Base-by-base conservation (phyloP, 2,329 filamentous ascomycete genomes). In the Trichoderma cornu-damae region DNA sequence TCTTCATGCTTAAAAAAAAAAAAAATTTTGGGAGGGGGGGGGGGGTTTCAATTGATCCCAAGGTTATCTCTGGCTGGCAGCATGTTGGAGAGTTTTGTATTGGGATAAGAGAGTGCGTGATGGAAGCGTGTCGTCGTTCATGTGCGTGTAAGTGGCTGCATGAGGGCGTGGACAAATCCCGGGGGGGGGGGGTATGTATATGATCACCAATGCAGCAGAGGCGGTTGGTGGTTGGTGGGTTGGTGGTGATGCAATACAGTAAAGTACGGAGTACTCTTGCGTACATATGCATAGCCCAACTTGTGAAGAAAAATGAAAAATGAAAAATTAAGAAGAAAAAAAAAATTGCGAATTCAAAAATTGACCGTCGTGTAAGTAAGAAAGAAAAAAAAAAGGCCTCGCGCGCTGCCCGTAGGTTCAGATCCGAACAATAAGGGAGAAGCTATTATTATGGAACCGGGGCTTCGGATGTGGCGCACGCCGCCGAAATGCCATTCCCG, bases 401-500 rank as follows among this genome's bases (percentile, higher is more conserved):
- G 16, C 7, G 16, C 4, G 7, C 9, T 24, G 14, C 24, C 35
- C 28, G 28, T 7, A 3, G 42, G 11, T 55, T 55, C 51, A 42
- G 51, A 22, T 55, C 51, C 51, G 51, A 26, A 34, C n/a, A 11
- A n/a, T n/a, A n/a, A n/a, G n/a, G n/a, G 42, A 16, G 4, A 30
- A 42, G 51, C 40, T 20, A 22, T 20, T 16, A 7, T 47, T 24
- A 6, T 22, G 30, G 32, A 32, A 12, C 18, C 30, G 51, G 32
- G 51, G 42, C 30, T 28, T 47, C 51, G 51, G 51, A 11, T 30
- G 51, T 47, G 51, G 51, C 51, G 51, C 32, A 44, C 51, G 32
- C 42, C 24, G 32, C 35, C 18, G 12, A 22, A 30, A n/a, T 14
- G 30, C 20, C 12, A 14, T 37, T n/a, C n/a, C 20, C 16, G 20